Percentiles rank a stretch among this genome's conserved stretches.
phyloP scores from a whole-genome alignment of 2,329 filamentous ascomycete species.

The Dothistroma septosporum region DNA sequence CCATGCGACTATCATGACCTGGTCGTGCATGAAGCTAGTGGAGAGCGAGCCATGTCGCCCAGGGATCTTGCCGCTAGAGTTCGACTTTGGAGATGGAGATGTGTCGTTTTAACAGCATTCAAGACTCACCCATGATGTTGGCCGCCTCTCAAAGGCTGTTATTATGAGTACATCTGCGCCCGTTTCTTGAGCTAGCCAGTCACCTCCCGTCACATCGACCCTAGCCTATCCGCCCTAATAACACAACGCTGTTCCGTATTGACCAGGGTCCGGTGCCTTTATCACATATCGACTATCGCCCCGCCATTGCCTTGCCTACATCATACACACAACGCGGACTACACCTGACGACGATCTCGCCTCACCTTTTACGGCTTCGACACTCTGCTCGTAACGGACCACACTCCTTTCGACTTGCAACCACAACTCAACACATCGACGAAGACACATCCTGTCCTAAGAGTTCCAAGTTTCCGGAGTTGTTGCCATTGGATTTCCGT shows the following conservation, averaged over 20 bases:
- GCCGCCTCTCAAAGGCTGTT: constrained; percentile 18
- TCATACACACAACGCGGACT: constrained; percentile 18
- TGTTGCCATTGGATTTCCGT: constrained; percentile 13
- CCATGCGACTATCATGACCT: constrained; percentile 21
- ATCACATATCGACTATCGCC: constrained; percentile 20
- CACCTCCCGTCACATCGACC: constrained; percentile 7
- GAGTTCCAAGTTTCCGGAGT: constrained; percentile 6
- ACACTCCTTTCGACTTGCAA: constrained; percentile 5
- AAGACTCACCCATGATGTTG: constrained; percentile 12
- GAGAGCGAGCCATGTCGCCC: constrained; percentile 19
- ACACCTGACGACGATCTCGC: constrained; percentile 14
- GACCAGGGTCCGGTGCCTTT: constrained; percentile 19
- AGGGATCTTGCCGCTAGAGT: constrained; percentile 24
- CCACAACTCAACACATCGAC: not conserved
- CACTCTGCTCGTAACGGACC: constrained; percentile 9
- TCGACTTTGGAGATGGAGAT: constrained; percentile 19
- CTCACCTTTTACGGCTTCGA: constrained; percentile 15
- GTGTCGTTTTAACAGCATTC: constrained; percentile 25
- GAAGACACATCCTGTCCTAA: constrained; percentile 2
- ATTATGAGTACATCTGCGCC: constrained; percentile 17
- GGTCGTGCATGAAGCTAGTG: constrained; percentile 22
- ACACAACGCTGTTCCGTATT: constrained; percentile 16
- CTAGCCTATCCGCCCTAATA: constrained; percentile 19
- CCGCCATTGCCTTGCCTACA: constrained; percentile 23
- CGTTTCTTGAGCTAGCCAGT: constrained; percentile 13